These are phyloP conservation scores for Blastomyces parvus DNA, from an alignment of 2,329 filamentous ascomycete genomes.

Conservation along the genomic window DNA sequence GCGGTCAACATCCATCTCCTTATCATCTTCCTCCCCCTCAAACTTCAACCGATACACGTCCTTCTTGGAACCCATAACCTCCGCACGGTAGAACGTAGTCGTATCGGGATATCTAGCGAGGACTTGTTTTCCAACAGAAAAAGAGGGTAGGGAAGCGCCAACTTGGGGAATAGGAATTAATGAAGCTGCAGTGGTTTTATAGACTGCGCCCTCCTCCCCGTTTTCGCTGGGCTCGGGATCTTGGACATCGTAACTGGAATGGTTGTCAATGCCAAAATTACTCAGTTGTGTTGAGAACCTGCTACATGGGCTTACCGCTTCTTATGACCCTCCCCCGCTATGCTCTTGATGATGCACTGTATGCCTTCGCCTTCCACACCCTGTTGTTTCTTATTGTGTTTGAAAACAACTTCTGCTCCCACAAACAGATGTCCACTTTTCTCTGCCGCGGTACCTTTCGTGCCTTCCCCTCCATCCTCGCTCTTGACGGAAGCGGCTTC, in stretches of 20 bases:
- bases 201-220: conserved; percentile 51
- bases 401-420: conserved; percentile 44
- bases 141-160: conserved; percentile 52
- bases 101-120: conserved; percentile 73
- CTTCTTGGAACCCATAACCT: conserved; percentile 60
- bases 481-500: conserved; percentile 31
- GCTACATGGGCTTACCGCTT: conserved; percentile 43
- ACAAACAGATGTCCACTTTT: conserved; percentile 36
- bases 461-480: conserved; percentile 36
- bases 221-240: conserved; percentile 67
- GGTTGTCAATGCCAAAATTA: conserved; percentile 1
- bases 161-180: conserved; percentile 66
- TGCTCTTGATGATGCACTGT: conserved; percentile 65
- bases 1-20: conserved; percentile 64
- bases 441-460: conserved; percentile 37
- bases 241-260: conserved; percentile 60
- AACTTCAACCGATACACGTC: conserved; percentile 54
- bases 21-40: conserved; percentile 67
- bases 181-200: conserved; percentile 61
- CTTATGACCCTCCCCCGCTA: conserved; percentile 62
- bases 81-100: conserved; percentile 76
- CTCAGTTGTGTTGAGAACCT: conserved; percentile 7
- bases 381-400: conserved; percentile 42
- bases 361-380: conserved; percentile 51
- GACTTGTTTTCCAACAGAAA: conserved; percentile 57